A percentile compares a stretch with the other conserved stretches of the same genome.
Conservation (phyloP, 2,329 filamentous ascomycete species). For the Colletotrichum sansevieriae region DNA sequence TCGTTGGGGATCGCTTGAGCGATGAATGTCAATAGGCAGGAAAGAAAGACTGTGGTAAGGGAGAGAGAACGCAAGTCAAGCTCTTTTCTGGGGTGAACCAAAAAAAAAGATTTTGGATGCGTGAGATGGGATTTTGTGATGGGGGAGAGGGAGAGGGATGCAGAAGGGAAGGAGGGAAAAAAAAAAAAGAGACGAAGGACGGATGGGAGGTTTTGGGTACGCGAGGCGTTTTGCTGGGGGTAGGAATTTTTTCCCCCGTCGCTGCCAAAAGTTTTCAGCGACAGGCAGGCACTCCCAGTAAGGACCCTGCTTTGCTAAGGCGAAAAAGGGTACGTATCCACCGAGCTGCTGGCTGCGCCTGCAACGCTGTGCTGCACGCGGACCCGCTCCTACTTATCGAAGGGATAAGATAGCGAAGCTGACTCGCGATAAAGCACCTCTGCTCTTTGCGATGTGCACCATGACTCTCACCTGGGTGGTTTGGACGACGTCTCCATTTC, state of each 20-base stretch:
- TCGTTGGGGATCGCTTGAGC: conserved; percentile 23
- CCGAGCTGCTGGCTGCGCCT: not conserved
- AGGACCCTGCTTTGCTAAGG: conserved; percentile 38
- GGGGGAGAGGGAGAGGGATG: conserved; percentile 38
- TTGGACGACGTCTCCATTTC: conserved; percentile 24
- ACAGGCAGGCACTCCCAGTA: conserved; percentile 29
- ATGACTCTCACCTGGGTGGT: conserved; percentile 35
- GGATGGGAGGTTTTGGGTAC: conserved; percentile 35
- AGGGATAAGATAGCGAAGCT: conserved; percentile 28
- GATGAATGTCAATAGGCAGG: conserved; percentile 30
- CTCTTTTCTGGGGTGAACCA: conserved; percentile 36
- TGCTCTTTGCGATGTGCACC: conserved; percentile 14
- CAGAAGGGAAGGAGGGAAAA: conserved; percentile 19
- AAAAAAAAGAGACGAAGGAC: conserved; percentile 28
- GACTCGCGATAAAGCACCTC: conserved; percentile 41
- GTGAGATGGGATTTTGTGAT: conserved; percentile 35
- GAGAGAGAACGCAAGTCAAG: conserved; percentile 14
- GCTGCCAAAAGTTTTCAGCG: conserved; percentile 38
- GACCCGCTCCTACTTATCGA: conserved; percentile 24
- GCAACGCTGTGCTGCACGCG: conserved; percentile 7
- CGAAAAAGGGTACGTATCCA: conserved; percentile 37
- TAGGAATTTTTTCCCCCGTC: conserved; percentile 39
- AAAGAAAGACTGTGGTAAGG: conserved; percentile 32
- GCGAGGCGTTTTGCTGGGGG: conserved; percentile 30
- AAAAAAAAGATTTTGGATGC: conserved; percentile 38